Percentiles rank a stretch among this genome's conserved stretches.
These are phyloP conservation scores for Venturia carpophila DNA, from an alignment of 2,329 filamentous ascomycete genomes.

Conservation along the genomic window DNA sequence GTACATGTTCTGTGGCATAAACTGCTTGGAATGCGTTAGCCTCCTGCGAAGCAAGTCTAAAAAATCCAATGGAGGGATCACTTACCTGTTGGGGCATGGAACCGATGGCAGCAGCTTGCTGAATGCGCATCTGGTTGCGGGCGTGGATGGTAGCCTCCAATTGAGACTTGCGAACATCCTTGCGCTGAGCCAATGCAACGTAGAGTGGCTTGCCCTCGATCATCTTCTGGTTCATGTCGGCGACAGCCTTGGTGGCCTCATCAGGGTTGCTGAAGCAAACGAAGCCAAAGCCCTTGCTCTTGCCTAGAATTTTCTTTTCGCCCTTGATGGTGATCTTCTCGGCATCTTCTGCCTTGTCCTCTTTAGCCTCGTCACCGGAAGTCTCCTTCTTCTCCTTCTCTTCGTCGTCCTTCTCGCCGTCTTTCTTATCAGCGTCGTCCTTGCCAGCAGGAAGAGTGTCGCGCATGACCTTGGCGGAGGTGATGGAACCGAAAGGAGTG, in stretches of 20 bases:
- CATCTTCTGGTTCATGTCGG: constrained; percentile 99
- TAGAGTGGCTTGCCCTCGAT: constrained; percentile 93
- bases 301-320: constrained; percentile 66
- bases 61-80: neutral
- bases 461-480: constrained; percentile 98
- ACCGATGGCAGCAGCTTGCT: constrained; percentile 86
- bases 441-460: constrained; percentile 55
- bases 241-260: constrained; percentile 96
- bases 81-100: constrained; percentile 64
- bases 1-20: constrained; percentile 87
- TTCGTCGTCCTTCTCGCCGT: constrained; percentile 40
- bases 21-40: constrained; percentile 45
- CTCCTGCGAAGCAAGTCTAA: neutral
- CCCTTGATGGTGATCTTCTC: constrained; percentile 47
- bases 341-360: constrained; percentile 38
- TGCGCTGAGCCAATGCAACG: constrained; percentile 95
- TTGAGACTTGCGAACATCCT: constrained; percentile 94
- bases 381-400: constrained; percentile 47
- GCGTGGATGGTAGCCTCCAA: constrained; percentile 99
- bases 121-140: constrained; percentile 96
- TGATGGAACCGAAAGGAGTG: constrained; percentile 84
- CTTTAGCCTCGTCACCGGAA: constrained; percentile 52
- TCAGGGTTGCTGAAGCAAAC: constrained; percentile 99
- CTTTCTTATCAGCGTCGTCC: constrained; percentile 38
- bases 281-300: constrained; percentile 99